Evolutionary conservation across 116 monocot species (phyloP).

Genomic region (Dioscorea cayenensis): DNA sequence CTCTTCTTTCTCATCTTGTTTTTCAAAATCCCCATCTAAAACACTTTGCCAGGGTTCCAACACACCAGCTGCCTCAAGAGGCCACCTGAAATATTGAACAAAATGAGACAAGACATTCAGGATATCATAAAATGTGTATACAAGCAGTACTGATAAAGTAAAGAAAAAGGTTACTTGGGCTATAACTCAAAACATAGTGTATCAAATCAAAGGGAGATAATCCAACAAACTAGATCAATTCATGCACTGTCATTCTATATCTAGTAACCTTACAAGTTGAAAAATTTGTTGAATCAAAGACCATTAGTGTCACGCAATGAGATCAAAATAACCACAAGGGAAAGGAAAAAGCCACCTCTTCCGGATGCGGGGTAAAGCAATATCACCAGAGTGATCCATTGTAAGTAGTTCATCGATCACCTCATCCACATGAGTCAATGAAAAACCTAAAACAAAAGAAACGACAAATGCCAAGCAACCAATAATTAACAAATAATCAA

Average conservation of each 20-base stretch:
- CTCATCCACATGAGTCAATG: constrained; percentile 83
- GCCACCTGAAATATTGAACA: constrained; percentile 38
- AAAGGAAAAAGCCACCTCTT: constrained; percentile 48
- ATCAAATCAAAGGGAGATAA: too few relatives aligned
- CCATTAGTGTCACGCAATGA: background rate
- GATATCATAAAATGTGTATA: background rate
- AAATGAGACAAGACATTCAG: background rate
- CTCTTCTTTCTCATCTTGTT: constrained; percentile 94
- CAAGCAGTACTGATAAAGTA: too few relatives aligned
- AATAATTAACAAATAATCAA: background rate
- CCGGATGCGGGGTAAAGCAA: constrained; percentile 79
- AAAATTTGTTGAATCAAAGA: background rate
- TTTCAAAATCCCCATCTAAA: constrained; percentile 97
- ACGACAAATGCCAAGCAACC: background rate
- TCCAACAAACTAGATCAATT: too few relatives aligned
- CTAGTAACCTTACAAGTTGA: too few relatives aligned
- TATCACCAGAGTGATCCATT: constrained; percentile 82
- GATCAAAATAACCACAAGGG: background rate
- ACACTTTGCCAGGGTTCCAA: constrained; percentile 90
- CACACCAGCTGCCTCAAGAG: constrained; percentile 72
- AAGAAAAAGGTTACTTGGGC: too few relatives aligned
- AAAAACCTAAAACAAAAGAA: constrained; percentile 30
- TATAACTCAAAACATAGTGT: too few relatives aligned
- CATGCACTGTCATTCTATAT: too few relatives aligned
- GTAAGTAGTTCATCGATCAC: constrained; percentile 85